phyloP scores from a whole-genome alignment of 2,329 filamentous ascomycete genomes.

The Hypoxylon sp. region DNA sequence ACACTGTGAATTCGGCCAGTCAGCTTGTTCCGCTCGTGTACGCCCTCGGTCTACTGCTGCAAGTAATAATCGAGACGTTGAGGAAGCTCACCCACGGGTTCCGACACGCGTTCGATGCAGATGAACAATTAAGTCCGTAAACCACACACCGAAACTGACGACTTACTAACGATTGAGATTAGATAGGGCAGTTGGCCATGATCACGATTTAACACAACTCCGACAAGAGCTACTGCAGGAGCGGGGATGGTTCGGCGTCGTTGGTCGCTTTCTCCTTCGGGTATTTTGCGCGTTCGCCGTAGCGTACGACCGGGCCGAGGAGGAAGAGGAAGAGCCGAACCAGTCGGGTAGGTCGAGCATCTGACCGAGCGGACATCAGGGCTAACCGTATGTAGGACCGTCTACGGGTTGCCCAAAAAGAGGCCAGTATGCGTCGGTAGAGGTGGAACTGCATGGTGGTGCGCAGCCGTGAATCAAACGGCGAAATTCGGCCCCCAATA shows the following conservation, averaged over 20 bases:
- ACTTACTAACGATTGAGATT: conserved; percentile 1
- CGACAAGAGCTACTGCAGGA: conserved; percentile 11
- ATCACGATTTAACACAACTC: conserved; percentile 4
- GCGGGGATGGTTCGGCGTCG: conserved; percentile 19
- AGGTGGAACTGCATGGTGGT: conserved; percentile 16
- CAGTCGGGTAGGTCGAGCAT: conserved; percentile 10
- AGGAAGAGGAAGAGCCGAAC: conserved; percentile 8
- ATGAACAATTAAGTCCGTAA: conserved; percentile 15
- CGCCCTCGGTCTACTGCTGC: conserved; percentile 17
- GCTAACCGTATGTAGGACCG: conserved; percentile 9
- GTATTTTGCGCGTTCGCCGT: conserved; percentile 17
- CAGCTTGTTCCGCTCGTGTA: conserved; percentile 21
- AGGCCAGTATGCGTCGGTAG: conserved; percentile 4
- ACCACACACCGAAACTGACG: not conserved
- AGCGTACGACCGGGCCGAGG: conserved; percentile 12
- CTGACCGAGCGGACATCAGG: not conserved
- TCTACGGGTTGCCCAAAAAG: conserved; percentile 12
- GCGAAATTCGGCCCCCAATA: conserved; percentile 1
- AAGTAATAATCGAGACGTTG: conserved; percentile 15
- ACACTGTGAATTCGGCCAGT: conserved; percentile 21
- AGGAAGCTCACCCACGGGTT: conserved; percentile 13
- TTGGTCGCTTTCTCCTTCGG: conserved; percentile 25
- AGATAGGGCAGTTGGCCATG: conserved; percentile 3
- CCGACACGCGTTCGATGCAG: conserved; percentile 15
- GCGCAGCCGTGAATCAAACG: conserved; percentile 9